Evolutionary conservation across 2,329 filamentous ascomycete genomes (phyloP).

Genomic region (Lithohypha guttulata): DNA sequence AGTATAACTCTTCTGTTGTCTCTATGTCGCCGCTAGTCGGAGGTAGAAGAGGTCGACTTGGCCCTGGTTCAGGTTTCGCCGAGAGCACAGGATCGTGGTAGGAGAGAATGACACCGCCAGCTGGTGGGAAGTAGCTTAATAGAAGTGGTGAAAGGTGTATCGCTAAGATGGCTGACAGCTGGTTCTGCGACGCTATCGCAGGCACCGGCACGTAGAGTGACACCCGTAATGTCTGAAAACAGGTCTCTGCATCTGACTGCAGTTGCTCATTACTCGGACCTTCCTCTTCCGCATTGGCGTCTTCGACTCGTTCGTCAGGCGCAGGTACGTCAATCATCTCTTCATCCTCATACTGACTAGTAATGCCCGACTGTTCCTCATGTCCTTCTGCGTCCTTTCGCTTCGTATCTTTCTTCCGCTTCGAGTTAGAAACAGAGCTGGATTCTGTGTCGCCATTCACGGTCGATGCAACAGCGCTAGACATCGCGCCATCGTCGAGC

Average conservation of each 20-base stretch:
- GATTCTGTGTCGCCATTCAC: not conserved
- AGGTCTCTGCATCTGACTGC: conserved; percentile 13
- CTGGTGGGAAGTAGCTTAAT: conserved; percentile 51
- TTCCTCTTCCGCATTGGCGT: not conserved
- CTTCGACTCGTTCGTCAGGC: conserved; percentile 1
- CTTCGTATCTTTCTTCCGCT: not conserved
- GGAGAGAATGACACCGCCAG: conserved; percentile 39
- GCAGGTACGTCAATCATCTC: not conserved
- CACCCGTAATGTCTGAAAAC: conserved; percentile 18
- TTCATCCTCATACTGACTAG: not conserved
- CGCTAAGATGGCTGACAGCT: conserved; percentile 47
- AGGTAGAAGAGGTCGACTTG: conserved; percentile 28
- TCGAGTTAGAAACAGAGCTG: not conserved
- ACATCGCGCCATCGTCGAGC: no score
- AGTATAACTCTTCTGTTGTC: no score
- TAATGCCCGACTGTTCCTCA: not conserved
- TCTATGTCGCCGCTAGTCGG: conserved; percentile 30
- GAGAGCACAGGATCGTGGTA: conserved; percentile 20
- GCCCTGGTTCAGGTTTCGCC: conserved; percentile 26
- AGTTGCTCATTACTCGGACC: not conserved
- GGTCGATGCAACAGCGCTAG: no score
- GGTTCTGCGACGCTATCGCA: conserved; percentile 44
- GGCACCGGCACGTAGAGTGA: conserved; percentile 55
- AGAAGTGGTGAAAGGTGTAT: conserved; percentile 52
- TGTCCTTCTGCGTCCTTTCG: conserved; percentile 3